A percentile compares a stretch with the other conserved stretches of the same genome.
Conservation (phyloP, 768 basidiomycete genomes). For the Hirschioporus abietinus region DNA sequence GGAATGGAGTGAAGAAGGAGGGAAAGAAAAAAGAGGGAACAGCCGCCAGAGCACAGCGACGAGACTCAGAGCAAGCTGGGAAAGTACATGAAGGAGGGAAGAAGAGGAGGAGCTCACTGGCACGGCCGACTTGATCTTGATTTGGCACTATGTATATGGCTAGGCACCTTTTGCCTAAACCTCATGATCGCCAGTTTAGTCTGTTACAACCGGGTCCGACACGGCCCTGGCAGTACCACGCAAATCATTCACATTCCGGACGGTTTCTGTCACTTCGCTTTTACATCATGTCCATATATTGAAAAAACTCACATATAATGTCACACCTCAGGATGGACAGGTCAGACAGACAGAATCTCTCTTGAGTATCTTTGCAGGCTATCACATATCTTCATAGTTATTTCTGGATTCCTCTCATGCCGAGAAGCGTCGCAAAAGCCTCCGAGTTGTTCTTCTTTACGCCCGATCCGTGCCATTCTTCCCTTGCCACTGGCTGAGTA, state of each 20-base stretch:
- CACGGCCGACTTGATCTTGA: neutral
- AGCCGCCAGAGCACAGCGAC: neutral
- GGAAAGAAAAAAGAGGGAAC: neutral
- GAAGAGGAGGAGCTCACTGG: neutral
- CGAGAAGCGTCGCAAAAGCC: neutral
- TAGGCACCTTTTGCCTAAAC: neutral
- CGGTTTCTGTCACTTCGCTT: neutral
- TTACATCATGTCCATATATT: neutral
- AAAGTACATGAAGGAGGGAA: neutral
- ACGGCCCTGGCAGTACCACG: neutral
- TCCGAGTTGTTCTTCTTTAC: neutral
- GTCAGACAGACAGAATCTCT: neutral
- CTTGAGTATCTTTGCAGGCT: neutral
- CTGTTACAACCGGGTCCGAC: neutral
- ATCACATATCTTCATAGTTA: neutral
- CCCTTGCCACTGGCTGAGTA: neutral
- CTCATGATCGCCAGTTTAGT: neutral
- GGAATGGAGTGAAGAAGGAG: neutral
- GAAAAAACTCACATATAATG: neutral
- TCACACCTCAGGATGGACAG: neutral
- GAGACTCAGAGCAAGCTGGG: neutral
- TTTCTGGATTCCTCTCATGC: neutral
- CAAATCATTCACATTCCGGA: neutral
- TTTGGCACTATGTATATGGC: neutral
- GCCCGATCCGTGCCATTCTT: neutral